phyloP scores from a whole-genome alignment of 2,329 filamentous ascomycete genomes.

The Arthrobotrys sphaeroides region DNA sequence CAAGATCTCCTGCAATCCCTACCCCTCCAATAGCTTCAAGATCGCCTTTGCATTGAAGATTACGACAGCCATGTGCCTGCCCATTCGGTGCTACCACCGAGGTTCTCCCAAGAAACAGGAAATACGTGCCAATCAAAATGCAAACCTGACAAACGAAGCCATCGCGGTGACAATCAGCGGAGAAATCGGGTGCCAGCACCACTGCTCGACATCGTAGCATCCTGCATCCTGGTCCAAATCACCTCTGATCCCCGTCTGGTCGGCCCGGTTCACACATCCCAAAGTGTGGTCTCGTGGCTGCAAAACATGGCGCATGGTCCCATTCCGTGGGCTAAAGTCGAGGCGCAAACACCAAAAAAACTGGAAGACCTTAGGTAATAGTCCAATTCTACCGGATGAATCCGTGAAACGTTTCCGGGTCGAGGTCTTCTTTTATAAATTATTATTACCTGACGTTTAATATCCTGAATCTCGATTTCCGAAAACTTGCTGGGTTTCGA shows the following conservation, averaged over 20 bases:
- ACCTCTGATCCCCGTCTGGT: constrained; percentile 43
- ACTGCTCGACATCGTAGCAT: neutral
- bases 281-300: constrained; percentile 5
- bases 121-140: neutral
- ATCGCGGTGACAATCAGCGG: constrained; percentile 23
- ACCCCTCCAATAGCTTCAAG: constrained; percentile 4
- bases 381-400: constrained; percentile 28
- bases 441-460: neutral
- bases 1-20: constrained; percentile 9
- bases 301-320: constrained; percentile 22
- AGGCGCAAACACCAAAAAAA: constrained; percentile 19
- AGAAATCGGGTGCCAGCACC: constrained; percentile 48
- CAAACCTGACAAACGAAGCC: constrained; percentile 3
- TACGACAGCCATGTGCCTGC: constrained; percentile 2
- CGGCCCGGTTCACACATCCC: constrained; percentile 36
- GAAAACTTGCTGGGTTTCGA: neutral
- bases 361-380: neutral
- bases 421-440: neutral
- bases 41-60: constrained; percentile 15
- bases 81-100: neutral
- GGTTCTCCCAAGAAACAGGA: neutral
- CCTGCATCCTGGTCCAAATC: constrained; percentile 22
- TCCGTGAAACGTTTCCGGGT: constrained; percentile 35
- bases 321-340: constrained; percentile 3
- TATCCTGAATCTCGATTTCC: constrained; percentile 4